A percentile compares a stretch with the other conserved stretches of the same genome.
Evolutionary conservation across 371 early-diverging fungal species (phyloP).

Genomic region (Rhizopus stolonifer): DNA sequence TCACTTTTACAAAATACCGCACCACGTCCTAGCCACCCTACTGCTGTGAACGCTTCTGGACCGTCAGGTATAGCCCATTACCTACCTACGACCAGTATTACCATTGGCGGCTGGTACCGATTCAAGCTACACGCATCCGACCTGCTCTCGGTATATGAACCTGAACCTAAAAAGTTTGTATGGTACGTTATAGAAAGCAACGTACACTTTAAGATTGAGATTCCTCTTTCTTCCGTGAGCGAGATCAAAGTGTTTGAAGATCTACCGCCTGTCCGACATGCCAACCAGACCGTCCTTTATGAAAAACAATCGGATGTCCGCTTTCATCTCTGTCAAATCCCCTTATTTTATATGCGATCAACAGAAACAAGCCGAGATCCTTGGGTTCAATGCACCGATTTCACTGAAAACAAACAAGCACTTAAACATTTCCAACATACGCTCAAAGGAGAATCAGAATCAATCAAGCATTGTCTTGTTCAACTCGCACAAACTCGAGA

Average conservation of each 20-base stretch:
- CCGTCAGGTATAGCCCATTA: neutral
- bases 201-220: constrained; percentile 52
- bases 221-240: constrained; percentile 52
- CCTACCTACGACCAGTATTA: constrained; percentile 48
- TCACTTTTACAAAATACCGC: no score
- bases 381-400: constrained; percentile 73
- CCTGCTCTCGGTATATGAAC: constrained; percentile 56
- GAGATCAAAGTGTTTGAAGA: constrained; percentile 50
- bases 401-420: constrained; percentile 72
- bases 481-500: no score
- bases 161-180: constrained; percentile 45
- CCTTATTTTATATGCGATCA: constrained; percentile 62
- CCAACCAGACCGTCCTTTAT: constrained; percentile 9
- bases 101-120: constrained; percentile 76
- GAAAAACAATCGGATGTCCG: constrained; percentile 48
- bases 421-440: no score
- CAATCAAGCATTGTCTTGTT: no score
- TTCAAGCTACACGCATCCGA: constrained; percentile 50
- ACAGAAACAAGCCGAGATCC: neutral
- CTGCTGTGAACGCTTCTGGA: neutral
- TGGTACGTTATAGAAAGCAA: constrained; percentile 61
- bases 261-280: neutral
- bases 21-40: no score
- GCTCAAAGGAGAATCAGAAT: no score
- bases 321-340: constrained; percentile 57